These are phyloP conservation scores for Claviceps sp. DNA, from an alignment of 2,329 filamentous ascomycete species.

Conservation along the genomic window DNA sequence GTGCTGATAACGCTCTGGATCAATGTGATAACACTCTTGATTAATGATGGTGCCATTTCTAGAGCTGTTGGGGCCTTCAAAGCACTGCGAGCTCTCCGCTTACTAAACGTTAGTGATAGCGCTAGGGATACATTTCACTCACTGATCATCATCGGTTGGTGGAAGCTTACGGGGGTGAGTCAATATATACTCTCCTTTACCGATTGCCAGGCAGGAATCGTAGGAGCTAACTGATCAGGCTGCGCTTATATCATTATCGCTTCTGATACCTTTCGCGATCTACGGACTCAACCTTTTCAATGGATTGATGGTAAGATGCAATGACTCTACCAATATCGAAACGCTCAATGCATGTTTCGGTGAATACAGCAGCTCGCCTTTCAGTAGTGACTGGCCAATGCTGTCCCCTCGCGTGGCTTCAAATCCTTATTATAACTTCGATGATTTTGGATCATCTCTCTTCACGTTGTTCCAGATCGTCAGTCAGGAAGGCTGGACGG, in stretches of 20 bases:
- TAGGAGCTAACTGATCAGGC: conserved; percentile 31
- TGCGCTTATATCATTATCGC: conserved; percentile 83
- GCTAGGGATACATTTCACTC: conserved; percentile 94
- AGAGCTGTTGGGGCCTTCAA: conserved; percentile 94
- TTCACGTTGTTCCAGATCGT: conserved; percentile 99
- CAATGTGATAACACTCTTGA: conserved; percentile 73
- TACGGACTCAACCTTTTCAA: conserved; percentile 91
- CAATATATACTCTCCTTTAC: background rate
- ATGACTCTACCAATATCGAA: conserved; percentile 43
- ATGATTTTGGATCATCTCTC: conserved; percentile 83
- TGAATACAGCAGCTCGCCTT: conserved; percentile 67
- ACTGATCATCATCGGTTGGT: conserved; percentile 82
- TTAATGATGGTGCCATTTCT: conserved; percentile 71
- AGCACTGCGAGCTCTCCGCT: conserved; percentile 74
- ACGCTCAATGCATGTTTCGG: conserved; percentile 65
- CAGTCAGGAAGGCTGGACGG: conserved; percentile 94
- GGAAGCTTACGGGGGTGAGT: conserved; percentile 77
- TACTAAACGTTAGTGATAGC: conserved; percentile 93
- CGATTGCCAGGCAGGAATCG: background rate
- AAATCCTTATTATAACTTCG: conserved; percentile 83
- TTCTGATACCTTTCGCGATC: conserved; percentile 92
- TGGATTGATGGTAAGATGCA: conserved; percentile 67
- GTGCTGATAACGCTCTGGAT: conserved; percentile 92
- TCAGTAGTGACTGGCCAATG: conserved; percentile 60
- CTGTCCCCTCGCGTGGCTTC: conserved; percentile 67